Evolutionary conservation across 1,284 basidiomycete genomes (phyloP), one percentile per base, ranked within the genome.

Genomic region (Rhodofomes roseus): DNA sequence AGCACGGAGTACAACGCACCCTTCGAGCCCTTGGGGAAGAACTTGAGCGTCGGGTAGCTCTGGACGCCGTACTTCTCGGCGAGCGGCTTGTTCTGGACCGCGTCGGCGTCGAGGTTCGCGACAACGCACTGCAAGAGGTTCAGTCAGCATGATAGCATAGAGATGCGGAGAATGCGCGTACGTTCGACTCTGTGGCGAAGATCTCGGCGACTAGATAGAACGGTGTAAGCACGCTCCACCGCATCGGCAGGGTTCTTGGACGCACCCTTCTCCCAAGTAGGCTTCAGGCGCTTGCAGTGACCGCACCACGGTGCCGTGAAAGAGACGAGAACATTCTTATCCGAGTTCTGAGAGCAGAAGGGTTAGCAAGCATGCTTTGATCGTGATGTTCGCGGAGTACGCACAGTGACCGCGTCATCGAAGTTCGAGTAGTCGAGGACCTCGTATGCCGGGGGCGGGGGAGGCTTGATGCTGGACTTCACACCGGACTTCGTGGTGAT

Each of bases 231-330:
- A 27, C 18, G 29, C 56, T 60, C 18, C 59, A 44, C 22, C 18
- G 29, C 5, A 23, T 2, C 7, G 25, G 27, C 2, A 39, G 36
- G 20, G 36, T 18, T 31, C 61, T 60, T 25, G 11, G 46, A 44
- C 37, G 37, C 50, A 79, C 76, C 83, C 72, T 90, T 82, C 70
- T 96, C 94, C 73, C 93, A 96, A 23, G 83, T 80, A 14, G 94
- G 94, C 76, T 97, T 96, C 74, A 97, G 75, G 65, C 70, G 84
- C 79, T 95, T 93, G 81, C 92, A 94, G 76, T 93, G 90, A 46
- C 90, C 90, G 64, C 93, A 95, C 92, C 92, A 92, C 29, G 90
- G 90, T 36, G 90, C 87, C 62, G 93, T 96, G 79, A 96, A 96
- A 3, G 95, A 82, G 54, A 97, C 92, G n/a, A 97, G 78, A 50